Evolutionary conservation across 208 protist species (phyloP).

Genomic region (Crithidia expoeki): DNA sequence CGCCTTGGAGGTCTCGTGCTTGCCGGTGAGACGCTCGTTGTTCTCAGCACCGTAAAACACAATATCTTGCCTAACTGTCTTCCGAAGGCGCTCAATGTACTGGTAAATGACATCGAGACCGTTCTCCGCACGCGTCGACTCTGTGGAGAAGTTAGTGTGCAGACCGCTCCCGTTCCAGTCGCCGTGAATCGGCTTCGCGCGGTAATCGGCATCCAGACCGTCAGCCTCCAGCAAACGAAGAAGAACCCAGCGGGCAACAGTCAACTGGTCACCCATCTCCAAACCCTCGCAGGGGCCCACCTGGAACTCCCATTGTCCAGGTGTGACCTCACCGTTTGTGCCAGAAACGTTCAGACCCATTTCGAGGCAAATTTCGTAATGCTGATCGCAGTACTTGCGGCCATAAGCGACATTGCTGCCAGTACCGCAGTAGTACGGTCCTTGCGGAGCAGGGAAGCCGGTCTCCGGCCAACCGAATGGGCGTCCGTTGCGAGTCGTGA

Average conservation of each 20-base stretch:
- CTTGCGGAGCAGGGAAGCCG: conserved; percentile 95
- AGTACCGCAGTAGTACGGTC: conserved; percentile 96
- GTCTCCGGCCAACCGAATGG: conserved; percentile 86
- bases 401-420: conserved; percentile 84
- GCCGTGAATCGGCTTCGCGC: conserved; percentile 95
- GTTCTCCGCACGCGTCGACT: conserved; percentile 79
- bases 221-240: conserved; percentile 76
- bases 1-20: conserved; percentile 85
- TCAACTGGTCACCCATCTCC: conserved; percentile 95
- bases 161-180: conserved; percentile 98
- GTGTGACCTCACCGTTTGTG: conserved; percentile 97
- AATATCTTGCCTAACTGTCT: conserved; percentile 83
- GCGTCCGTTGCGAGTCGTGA: conserved; percentile 52
- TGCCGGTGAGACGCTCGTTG: conserved; percentile 83
- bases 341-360: conserved; percentile 90
- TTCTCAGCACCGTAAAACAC: conserved; percentile 89
- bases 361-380: conserved; percentile 82
- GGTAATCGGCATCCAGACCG: conserved; percentile 80
- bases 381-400: conserved; percentile 81
- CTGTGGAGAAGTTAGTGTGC: conserved; percentile 98
- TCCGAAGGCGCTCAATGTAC: conserved; percentile 73
- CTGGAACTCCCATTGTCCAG: conserved; percentile 98
- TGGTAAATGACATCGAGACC: conserved; percentile 79
- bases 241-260: conserved; percentile 93
- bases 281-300: conserved; percentile 92